Evolutionary conservation across 129 eudicot species (phyloP).

Genomic region (Pseudognaphalium luteoalbum): DNA sequence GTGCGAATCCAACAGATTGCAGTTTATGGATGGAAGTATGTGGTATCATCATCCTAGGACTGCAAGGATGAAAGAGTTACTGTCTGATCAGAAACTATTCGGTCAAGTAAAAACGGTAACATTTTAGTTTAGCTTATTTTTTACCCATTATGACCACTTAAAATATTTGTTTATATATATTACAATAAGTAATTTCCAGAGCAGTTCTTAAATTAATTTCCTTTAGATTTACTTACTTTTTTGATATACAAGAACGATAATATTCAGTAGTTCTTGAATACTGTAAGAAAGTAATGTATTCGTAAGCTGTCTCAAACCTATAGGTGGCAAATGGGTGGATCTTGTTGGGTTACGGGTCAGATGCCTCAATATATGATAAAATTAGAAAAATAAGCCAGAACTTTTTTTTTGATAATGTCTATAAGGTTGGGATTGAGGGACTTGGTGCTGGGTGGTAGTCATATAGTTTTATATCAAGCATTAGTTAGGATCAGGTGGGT

Average conservation of each 20-base stretch:
- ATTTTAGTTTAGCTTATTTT: not conserved
- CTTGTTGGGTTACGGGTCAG: not conserved
- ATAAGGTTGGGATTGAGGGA: too few species aligned
- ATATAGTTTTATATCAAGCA: too few species aligned
- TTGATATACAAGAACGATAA: too few species aligned
- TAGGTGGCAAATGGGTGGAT: not conserved
- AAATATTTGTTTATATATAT: not conserved
- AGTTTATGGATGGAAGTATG: constrained; percentile 95
- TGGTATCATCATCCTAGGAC: constrained; percentile 98
- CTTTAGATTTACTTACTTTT: not conserved
- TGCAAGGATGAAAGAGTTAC: constrained; percentile 53
- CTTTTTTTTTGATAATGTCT: too few species aligned
- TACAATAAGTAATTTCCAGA: too few species aligned
- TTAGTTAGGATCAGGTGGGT: not conserved
- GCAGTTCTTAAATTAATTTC: too few species aligned
- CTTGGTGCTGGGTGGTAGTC: too few species aligned
- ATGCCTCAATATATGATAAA: too few species aligned
- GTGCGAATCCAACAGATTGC: constrained; percentile 62
- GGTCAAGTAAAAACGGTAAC: constrained; percentile 63
- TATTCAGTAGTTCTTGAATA: not conserved
- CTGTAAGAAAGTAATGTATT: not conserved
- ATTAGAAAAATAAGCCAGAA: too few species aligned
- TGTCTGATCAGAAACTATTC: constrained; percentile 48
- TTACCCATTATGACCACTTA: constrained; percentile 4
- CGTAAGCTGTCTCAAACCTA: not conserved